Conservation (phyloP, 768 basidiomycete genomes). For the Agrocybe chaxingu region DNA sequence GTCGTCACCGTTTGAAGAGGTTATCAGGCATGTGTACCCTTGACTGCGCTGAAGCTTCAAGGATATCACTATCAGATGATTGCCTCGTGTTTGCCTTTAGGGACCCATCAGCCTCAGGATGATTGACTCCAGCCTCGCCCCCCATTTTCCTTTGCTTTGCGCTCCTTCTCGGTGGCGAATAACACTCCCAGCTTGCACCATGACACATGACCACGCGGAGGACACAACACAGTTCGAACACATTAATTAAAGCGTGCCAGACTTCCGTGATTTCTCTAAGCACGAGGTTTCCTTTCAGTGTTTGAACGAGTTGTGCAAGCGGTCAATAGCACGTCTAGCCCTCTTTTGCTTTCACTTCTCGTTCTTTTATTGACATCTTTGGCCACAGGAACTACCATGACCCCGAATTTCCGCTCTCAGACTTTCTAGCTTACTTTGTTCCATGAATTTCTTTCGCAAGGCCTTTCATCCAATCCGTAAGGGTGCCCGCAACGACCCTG, state of each 20-base stretch:
- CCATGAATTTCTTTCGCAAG: background rate
- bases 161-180: background rate
- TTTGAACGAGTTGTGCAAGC: conserved; percentile 3
- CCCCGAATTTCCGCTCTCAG: conserved; percentile 11
- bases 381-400: conserved; percentile 17
- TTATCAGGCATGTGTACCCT: background rate
- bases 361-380: conserved; percentile 12
- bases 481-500: conserved; percentile 5
- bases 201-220: conserved; percentile 12
- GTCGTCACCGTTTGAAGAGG: no score
- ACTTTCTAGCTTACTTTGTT: conserved; percentile 5
- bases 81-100: conserved; percentile 18
- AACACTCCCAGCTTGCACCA: conserved; percentile 3
- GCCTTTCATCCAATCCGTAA: conserved; percentile 3
- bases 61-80: conserved; percentile 7
- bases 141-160: background rate
- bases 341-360: conserved; percentile 3
- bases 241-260: conserved; percentile 15
- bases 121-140: background rate
- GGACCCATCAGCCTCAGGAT: background rate
- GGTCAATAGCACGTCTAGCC: conserved; percentile 2
- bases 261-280: conserved; percentile 3
- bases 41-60: background rate
- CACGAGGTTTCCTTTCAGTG: conserved; percentile 8
- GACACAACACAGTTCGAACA: conserved; percentile 10